phyloP scores from a whole-genome alignment of 768 basidiomycete species.

The Lentinula guzmanii region DNA sequence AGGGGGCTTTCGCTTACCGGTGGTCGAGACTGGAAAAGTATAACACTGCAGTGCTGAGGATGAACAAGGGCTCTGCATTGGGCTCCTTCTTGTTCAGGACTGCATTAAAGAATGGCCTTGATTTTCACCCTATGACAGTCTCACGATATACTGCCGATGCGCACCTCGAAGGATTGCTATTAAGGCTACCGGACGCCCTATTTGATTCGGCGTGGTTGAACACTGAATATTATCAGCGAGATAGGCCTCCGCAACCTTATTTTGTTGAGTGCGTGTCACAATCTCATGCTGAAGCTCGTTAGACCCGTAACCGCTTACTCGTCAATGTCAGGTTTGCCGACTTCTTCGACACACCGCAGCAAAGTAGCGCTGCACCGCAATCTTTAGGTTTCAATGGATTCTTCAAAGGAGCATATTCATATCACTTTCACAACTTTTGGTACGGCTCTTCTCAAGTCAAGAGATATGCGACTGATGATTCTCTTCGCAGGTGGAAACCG shows the following conservation, averaged over 20 bases:
- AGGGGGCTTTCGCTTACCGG: conserved; percentile 90
- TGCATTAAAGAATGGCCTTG: conserved; percentile 83
- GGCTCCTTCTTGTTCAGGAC: conserved; percentile 91
- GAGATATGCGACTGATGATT: neutral
- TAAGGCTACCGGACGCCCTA: conserved; percentile 83
- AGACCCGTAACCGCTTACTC: neutral
- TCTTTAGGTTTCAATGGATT: conserved; percentile 87
- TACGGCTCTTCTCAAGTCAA: conserved; percentile 20
- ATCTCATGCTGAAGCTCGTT: neutral
- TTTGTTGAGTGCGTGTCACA: conserved; percentile 62
- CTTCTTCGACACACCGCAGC: conserved; percentile 72
- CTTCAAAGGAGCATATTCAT: conserved; percentile 89
- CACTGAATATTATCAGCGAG: conserved; percentile 82
- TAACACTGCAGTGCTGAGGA: conserved; percentile 87
- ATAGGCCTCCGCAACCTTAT: conserved; percentile 89
- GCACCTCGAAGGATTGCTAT: conserved; percentile 65
- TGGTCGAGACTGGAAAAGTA: conserved; percentile 92
- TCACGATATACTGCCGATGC: conserved; percentile 82
- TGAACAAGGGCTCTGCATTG: conserved; percentile 85
- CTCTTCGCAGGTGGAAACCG: conserved; percentile 75
- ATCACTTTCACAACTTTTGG: conserved; percentile 95
- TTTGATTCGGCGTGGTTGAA: conserved; percentile 96
- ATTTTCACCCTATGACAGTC: conserved; percentile 95
- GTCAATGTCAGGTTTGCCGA: conserved; percentile 57
- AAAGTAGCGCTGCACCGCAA: conserved; percentile 71